These are phyloP conservation scores for Sordariomycetes sp. DNA, from an alignment of 2,329 filamentous ascomycete species.

Conservation along the genomic window DNA sequence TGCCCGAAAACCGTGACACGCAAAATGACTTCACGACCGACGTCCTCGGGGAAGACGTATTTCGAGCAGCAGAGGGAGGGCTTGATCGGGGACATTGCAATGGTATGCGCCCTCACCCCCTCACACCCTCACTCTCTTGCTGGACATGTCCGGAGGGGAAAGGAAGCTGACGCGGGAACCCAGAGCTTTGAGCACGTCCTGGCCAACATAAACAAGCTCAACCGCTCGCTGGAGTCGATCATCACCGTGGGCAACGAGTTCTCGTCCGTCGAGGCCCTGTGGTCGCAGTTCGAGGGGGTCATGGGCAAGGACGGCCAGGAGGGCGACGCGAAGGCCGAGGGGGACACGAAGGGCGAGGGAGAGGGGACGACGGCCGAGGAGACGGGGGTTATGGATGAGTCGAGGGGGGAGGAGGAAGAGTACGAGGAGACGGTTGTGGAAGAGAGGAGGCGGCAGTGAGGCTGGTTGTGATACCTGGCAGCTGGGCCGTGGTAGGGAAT, in stretches of 20 bases:
- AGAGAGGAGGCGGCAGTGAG: constrained; percentile 4
- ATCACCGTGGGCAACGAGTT: constrained; percentile 95
- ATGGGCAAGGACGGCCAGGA: constrained; percentile 60
- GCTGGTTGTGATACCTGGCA: neutral
- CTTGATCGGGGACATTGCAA: constrained; percentile 61
- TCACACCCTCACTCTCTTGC: neutral
- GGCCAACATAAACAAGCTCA: constrained; percentile 91
- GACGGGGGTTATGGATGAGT: neutral
- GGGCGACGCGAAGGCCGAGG: constrained; percentile 8
- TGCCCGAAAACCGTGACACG: neutral
- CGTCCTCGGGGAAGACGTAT: constrained; percentile 41
- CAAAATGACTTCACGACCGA: constrained; percentile 1
- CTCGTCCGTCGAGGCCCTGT: constrained; percentile 89
- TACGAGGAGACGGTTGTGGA: constrained; percentile 6
- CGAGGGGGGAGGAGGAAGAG: neutral
- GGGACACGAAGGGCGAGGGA: constrained; percentile 12
- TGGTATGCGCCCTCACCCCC: constrained; percentile 30
- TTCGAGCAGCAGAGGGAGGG: constrained; percentile 69
- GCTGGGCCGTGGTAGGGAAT: neutral
- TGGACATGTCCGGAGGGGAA: neutral
- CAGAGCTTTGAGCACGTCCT: constrained; percentile 80
- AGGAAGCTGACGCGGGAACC: neutral
- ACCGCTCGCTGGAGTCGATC: constrained; percentile 82
- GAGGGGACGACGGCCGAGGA: constrained; percentile 8
- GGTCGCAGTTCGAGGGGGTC: constrained; percentile 94